Evolutionary conservation across 108 stramenopile genomes (phyloP).

Genomic region (Skeletonema menzelii): DNA sequence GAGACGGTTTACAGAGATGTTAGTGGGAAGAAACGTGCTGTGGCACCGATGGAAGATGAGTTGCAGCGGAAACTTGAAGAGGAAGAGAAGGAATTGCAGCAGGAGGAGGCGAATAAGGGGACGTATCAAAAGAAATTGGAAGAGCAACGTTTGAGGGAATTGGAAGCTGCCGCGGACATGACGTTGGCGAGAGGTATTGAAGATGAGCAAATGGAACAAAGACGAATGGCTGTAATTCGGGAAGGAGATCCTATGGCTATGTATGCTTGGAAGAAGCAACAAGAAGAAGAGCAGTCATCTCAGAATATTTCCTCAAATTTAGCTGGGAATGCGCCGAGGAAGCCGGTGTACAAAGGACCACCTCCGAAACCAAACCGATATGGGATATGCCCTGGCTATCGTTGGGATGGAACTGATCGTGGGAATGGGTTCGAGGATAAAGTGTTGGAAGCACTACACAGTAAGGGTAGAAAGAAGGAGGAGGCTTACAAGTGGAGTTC

Average conservation of each 20-base stretch:
- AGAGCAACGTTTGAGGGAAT: constrained; percentile 40
- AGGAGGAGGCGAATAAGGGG: constrained; percentile 56
- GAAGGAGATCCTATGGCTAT: constrained; percentile 96
- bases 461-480: constrained; percentile 62
- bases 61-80: constrained; percentile 14
- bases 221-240: constrained; percentile 66
- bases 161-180: constrained; percentile 53
- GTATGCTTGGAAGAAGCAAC: constrained; percentile 55
- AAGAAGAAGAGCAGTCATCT: constrained; percentile 21
- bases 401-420: constrained; percentile 98
- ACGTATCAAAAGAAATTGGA: constrained; percentile 78
- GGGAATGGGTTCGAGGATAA: constrained; percentile 95
- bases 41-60: constrained; percentile 34
- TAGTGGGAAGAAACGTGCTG: constrained; percentile 51
- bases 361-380: constrained; percentile 92
- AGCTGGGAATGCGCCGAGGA: constrained; percentile 22
- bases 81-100: constrained; percentile 46
- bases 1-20: constrained; percentile 87
- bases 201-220: constrained; percentile 72
- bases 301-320: not conserved
- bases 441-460: constrained; percentile 61
- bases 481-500: constrained; percentile 74
- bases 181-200: constrained; percentile 81
- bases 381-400: constrained; percentile 93
- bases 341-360: constrained; percentile 95